Conservation (phyloP, 176 grass and related monocot species). For the Avena eriantha region DNA sequence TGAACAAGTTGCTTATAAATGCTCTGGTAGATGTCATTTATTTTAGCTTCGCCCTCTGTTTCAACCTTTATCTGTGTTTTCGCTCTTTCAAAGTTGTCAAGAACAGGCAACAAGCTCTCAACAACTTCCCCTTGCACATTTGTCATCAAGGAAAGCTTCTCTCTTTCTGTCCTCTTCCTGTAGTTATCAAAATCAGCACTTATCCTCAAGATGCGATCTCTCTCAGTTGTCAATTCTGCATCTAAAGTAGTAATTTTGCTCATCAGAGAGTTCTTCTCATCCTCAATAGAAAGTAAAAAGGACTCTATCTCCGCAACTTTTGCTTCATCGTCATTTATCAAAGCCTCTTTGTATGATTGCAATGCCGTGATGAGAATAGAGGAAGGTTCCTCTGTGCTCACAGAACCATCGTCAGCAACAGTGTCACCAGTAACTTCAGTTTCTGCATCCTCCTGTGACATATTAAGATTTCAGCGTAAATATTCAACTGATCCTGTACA, state of each 20-base stretch:
- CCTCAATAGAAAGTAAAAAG: constrained; percentile 76
- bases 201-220: constrained; percentile 80
- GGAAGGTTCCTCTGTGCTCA: constrained; percentile 52
- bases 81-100: constrained; percentile 98
- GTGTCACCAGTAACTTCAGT: constrained; percentile 53
- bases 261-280: constrained; percentile 69
- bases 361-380: constrained; percentile 59
- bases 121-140: constrained; percentile 93
- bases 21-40: constrained; percentile 93
- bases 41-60: constrained; percentile 80
- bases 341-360: constrained; percentile 80
- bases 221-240: constrained; percentile 69
- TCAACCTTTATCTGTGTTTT: constrained; percentile 95
- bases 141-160: constrained; percentile 87
- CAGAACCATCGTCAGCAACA: constrained; percentile 47
- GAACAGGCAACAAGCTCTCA: constrained; percentile 89
- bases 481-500: not conserved
- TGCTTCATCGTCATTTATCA: constrained; percentile 58
- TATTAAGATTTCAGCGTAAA: constrained; percentile 18
- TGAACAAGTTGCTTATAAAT: constrained; percentile 97
- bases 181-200: constrained; percentile 96
- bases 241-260: constrained; percentile 62
- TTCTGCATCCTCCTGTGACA: constrained; percentile 65
- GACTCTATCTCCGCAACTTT: constrained; percentile 75
- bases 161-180: constrained; percentile 90